These are phyloP conservation scores for Malus asiatica DNA, from an alignment of 306 rosid species.

Conservation along the genomic window DNA sequence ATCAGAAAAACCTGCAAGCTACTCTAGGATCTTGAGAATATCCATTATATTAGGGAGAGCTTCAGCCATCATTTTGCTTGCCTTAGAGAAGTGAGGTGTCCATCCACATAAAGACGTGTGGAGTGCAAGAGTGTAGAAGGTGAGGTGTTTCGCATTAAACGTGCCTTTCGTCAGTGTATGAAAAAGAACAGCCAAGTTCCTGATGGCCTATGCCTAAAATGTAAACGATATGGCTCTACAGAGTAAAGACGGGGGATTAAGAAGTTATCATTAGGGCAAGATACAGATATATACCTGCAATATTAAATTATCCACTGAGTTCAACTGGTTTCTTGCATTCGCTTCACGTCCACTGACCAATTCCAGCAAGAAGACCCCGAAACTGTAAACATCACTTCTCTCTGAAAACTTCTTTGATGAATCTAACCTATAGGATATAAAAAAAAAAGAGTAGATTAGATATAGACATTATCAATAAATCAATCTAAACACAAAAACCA, in stretches of 20 bases:
- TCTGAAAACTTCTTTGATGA: slow-evolving; percentile 32
- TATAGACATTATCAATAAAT: neutral
- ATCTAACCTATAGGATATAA: slow-evolving; percentile 42
- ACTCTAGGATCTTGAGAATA: too few species aligned
- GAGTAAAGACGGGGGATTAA: neutral
- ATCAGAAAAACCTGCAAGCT: too few species aligned
- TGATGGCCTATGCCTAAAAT: neutral
- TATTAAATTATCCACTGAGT: slow-evolving; percentile 29
- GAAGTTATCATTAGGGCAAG: neutral
- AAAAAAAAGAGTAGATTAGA: neutral
- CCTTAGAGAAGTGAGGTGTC: too few species aligned
- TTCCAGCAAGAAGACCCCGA: slow-evolving; percentile 70
- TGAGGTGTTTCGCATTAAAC: too few species aligned
- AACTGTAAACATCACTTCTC: slow-evolving; percentile 60
- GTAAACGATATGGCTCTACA: neutral
- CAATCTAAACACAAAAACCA: neutral
- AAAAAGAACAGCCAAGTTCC: neutral
- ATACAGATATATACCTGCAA: slow-evolving; percentile 34
- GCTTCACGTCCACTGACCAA: slow-evolving; percentile 59
- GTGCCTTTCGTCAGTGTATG: too few species aligned
- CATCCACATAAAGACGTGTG: too few species aligned
- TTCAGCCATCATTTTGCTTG: too few species aligned
- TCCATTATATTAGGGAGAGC: too few species aligned
- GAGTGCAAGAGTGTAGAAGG: too few species aligned
- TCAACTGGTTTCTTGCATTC: slow-evolving; percentile 23